Evolutionary conservation across 2,329 filamentous ascomycete species (phyloP).

Genomic region (Diplocarpon mali): DNA sequence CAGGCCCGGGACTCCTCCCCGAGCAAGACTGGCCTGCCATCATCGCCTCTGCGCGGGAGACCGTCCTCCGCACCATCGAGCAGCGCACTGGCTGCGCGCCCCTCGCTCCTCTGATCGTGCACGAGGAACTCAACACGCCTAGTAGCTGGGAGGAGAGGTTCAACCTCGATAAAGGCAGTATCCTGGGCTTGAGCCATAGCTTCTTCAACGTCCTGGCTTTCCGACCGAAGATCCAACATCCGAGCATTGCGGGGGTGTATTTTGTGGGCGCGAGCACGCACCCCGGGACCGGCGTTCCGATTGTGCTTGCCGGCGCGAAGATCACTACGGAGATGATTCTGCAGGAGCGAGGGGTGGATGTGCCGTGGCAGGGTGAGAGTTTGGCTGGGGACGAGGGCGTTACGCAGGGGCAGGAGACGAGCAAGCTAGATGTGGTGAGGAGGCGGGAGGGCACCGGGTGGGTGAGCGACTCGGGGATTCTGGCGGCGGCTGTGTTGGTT

Average conservation of each 20-base stretch:
- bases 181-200: constrained; percentile 58
- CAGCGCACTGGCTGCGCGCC: constrained; percentile 46
- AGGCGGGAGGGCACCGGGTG: constrained; percentile 7
- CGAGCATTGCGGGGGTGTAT: constrained; percentile 40
- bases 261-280: constrained; percentile 69
- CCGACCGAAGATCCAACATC: constrained; percentile 42
- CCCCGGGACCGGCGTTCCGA: constrained; percentile 66
- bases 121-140: constrained; percentile 58
- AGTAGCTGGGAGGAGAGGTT: constrained; percentile 53
- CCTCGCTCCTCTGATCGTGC: constrained; percentile 26
- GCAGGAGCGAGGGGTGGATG: constrained; percentile 14
- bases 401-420: constrained; percentile 15
- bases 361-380: constrained; percentile 16
- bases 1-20: constrained; percentile 24
- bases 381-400: constrained; percentile 13
- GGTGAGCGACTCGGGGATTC: constrained; percentile 16
- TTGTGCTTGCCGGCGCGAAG: constrained; percentile 58
- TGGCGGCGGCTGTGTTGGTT: constrained; percentile 11
- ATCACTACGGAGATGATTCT: constrained; percentile 45
- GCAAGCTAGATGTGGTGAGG: constrained; percentile 18
- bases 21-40: constrained; percentile 51
- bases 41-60: constrained; percentile 44
- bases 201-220: constrained; percentile 66
- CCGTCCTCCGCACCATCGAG: constrained; percentile 50
- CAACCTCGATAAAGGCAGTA: constrained; percentile 66